Percentiles rank a stretch among this genome's conserved stretches.
phyloP scores from a whole-genome alignment of 148 eudicot genomes.

The Hydrangea macrophylla region DNA sequence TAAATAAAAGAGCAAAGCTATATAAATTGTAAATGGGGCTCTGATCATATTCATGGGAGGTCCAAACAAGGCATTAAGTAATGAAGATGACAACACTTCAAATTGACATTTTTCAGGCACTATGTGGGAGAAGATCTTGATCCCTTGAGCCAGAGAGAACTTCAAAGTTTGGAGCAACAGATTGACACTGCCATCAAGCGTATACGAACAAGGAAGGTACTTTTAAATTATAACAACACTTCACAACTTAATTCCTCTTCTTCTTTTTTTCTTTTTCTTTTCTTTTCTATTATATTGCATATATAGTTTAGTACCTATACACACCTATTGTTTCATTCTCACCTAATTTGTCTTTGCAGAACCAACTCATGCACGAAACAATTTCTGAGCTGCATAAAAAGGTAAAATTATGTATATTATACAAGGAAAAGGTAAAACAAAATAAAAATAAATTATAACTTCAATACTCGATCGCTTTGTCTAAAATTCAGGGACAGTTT shows the following conservation, averaged over 20 bases:
- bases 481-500: neutral
- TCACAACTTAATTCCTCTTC: neutral
- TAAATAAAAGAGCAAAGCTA: too few species aligned
- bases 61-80: too few species aligned
- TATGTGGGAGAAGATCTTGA: constrained; percentile 70
- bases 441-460: too few species aligned
- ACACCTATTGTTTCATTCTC: neutral
- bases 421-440: too few species aligned
- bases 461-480: neutral
- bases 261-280: too few species aligned
- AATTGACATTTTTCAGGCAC: constrained; percentile 35
- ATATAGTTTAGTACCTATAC: neutral
- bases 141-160: constrained; percentile 58
- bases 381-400: constrained; percentile 67
- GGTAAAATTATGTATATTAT: too few species aligned
- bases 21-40: too few species aligned
- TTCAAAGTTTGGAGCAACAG: constrained; percentile 75
- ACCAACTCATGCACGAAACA: constrained; percentile 71
- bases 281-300: neutral
- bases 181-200: constrained; percentile 70
- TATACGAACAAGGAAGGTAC: constrained; percentile 65
- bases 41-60: too few species aligned
- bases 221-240: neutral
- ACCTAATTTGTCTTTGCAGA: constrained; percentile 35
- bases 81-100: neutral